Conservation (phyloP, 2,329 filamentous ascomycete species). For the Fusarium sp. region DNA sequence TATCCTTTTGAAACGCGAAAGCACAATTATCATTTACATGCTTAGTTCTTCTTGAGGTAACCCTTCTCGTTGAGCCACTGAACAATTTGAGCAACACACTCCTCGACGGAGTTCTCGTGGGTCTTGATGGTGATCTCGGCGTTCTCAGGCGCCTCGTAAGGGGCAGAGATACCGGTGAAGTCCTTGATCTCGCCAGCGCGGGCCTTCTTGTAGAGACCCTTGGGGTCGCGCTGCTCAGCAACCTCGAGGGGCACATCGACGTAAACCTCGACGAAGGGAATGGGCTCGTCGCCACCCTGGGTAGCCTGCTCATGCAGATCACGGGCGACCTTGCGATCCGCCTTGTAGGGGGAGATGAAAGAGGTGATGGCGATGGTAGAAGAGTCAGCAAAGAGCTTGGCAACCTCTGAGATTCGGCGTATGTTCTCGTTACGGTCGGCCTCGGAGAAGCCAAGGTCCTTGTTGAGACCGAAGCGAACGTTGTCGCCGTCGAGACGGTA, state of each 20-base stretch:
- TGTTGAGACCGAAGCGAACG: conserved; percentile 97
- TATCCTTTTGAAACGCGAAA: conserved; percentile 40
- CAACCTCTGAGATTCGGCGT: conserved; percentile 94
- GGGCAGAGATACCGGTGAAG: conserved; percentile 95
- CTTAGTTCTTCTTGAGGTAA: conserved; percentile 52
- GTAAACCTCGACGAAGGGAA: conserved; percentile 94
- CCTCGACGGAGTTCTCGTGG: conserved; percentile 86
- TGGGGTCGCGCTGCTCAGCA: conserved; percentile 95
- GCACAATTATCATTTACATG: conserved; percentile 33
- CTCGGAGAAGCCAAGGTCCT: conserved; percentile 95
- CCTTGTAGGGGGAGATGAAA: conserved; percentile 96
- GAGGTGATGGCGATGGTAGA: conserved; percentile 91
- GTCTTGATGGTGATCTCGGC: conserved; percentile 92
- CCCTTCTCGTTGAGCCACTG: conserved; percentile 82
- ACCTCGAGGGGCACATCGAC: conserved; percentile 93
- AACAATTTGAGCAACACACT: conserved; percentile 88
- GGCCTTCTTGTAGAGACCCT: conserved; percentile 98
- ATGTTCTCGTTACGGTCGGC: conserved; percentile 98
- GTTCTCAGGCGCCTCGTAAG: conserved; percentile 90
- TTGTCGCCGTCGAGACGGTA: conserved; percentile 99
- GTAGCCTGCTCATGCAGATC: conserved; percentile 76
- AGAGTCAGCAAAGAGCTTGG: conserved; percentile 95
- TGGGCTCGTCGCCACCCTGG: conserved; percentile 72
- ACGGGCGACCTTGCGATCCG: conserved; percentile 87
- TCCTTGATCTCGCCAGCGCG: conserved; percentile 94